Base-by-base conservation (phyloP, 2,329 filamentous ascomycete species). In the Aspergillus unguis region DNA sequence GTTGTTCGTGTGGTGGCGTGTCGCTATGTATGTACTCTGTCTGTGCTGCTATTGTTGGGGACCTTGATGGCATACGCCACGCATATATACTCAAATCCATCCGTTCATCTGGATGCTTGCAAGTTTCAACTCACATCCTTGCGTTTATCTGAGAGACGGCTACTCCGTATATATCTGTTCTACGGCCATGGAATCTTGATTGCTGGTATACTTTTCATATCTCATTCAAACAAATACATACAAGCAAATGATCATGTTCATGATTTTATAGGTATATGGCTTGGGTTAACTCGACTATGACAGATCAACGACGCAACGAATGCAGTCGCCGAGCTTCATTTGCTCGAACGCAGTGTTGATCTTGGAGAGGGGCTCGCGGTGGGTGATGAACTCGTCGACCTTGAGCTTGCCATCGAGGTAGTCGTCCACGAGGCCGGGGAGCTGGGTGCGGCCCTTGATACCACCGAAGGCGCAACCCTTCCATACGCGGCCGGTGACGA, bases 311-410 rank as follows among this genome's bases (percentile, higher is more conserved):
- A 97, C 94, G 63, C 90, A 95, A 60, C 94, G 89, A 68, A 99
- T 96, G 76, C 94, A 99, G 75, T 97, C 92, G 54, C 94, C 94
- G 55, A 85, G 82, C 81, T 96, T 95, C 94, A 99, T 99, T 64
- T 87, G 85, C 60, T 90, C 84, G 67, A 96, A 99, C 23, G 91
- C 92, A 47, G 81, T 78, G 80, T 97, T 97, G 75, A 99, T 95
- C 66, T 88, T 84, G 55, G 77, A 77, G 41, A 99, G 79, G 3
- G 81, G 82, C 78, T 95, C 90, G 64, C 92, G 85, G 79, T 99
- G 94, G 31, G 94, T 99, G 77, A 99, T 97, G 80, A 97, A 97
- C 79, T 99, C 94, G 71, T 97, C 92, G 42, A 97, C 94, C 85
- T 96, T 97, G 70, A 99, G 86, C 69, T 87, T 83, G 64, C 92